A percentile compares a stretch with the other conserved stretches of the same genome.
Evolutionary conservation across 2,329 filamentous ascomycete species (phyloP).

Genomic region (Ophiobolus disseminans): DNA sequence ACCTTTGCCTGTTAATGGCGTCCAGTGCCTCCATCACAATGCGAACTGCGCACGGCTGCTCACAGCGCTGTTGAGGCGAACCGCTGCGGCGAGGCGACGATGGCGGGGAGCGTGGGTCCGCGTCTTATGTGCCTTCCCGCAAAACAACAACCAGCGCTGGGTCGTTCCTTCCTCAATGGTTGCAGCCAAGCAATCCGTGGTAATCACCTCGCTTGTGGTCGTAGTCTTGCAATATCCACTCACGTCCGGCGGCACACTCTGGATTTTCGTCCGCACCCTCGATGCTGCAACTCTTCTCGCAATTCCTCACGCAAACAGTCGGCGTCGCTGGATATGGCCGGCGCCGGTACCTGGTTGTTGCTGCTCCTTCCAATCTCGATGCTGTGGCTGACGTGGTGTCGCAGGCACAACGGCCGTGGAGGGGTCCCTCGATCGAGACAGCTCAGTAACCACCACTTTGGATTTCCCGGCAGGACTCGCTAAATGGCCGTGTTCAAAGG

Average conservation of each 20-base stretch:
- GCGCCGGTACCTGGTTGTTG: slow-evolving; percentile 9
- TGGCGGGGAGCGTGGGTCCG: slow-evolving; percentile 26
- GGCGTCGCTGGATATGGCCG: background rate
- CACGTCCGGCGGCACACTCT: background rate
- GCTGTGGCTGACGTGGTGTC: slow-evolving; percentile 36
- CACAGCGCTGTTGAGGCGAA: slow-evolving; percentile 18
- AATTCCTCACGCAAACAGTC: background rate
- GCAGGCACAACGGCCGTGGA: slow-evolving; percentile 26
- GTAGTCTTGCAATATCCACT: slow-evolving; percentile 4
- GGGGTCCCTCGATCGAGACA: slow-evolving; percentile 13
- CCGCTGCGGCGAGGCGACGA: slow-evolving; percentile 21
- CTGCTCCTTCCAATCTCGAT: slow-evolving; percentile 19
- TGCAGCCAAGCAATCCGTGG: slow-evolving; percentile 16
- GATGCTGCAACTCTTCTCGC: slow-evolving; percentile 2
- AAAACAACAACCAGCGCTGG: slow-evolving; percentile 21
- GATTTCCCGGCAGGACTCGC: slow-evolving; percentile 27
- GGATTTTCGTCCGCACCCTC: background rate
- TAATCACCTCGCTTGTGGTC: slow-evolving; percentile 1
- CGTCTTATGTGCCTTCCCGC: slow-evolving; percentile 38
- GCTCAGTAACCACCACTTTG: slow-evolving; percentile 12
- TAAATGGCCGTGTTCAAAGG: slow-evolving; percentile 9
- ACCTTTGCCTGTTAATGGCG: slow-evolving; percentile 53
- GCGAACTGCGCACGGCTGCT: slow-evolving; percentile 6
- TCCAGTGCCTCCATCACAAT: slow-evolving; percentile 53
- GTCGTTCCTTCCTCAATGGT: slow-evolving; percentile 23